Base-by-base conservation (phyloP, 441 rosid species). In the Theobroma grandiflorum region DNA sequence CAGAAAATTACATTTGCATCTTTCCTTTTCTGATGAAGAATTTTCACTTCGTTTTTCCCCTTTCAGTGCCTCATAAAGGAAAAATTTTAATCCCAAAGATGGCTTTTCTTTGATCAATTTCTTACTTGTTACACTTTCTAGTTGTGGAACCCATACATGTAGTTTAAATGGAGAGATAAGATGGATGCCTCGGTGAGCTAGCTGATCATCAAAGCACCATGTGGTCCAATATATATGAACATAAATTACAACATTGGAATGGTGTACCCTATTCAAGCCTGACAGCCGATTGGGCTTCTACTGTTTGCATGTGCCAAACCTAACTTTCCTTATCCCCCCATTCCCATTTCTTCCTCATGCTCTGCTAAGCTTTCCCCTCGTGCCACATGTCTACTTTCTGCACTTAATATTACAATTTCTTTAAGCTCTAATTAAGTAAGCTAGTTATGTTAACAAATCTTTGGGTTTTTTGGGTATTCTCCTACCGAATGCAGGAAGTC, bases 401-500 rank as follows among this genome's bases (percentile, higher is more conserved):
- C 35, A 3, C 14, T 59, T 26, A 59, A 26, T 10, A 10, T 59
- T 58, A 22, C 9, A 0, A 50, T 6, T 50, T 50, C 67, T 61
- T 61, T 58, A 58, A 26, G 18, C 31, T 33, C 62, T 20, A 26
- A 26, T 26, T 26, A 26, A 26, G 31, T 26, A 26, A 26, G 1
- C 31, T 26, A 26, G 31, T 26, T 26, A 26, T 26, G 31, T 26
- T 26, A 26, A 26, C 31, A 26, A 26, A 26, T 26, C 31, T 26
- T 26, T 26, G 0, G 31, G 31, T 26, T 26, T 26, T 26, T 26
- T 26, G 31, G 31, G 31, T 26, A 26, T 26, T 52, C 8, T 18
- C 9, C 10, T 62, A 31, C 58, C 59, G 37, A 15, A 26, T 88
- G 86, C 93, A 96, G 99, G 83, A 83, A 53, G 99, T 96, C 1